A percentile compares a stretch with the other conserved stretches of the same genome.
Evolutionary conservation across 1,139 yeast species (phyloP).

Genomic region (Hansenula lynferdii): DNA sequence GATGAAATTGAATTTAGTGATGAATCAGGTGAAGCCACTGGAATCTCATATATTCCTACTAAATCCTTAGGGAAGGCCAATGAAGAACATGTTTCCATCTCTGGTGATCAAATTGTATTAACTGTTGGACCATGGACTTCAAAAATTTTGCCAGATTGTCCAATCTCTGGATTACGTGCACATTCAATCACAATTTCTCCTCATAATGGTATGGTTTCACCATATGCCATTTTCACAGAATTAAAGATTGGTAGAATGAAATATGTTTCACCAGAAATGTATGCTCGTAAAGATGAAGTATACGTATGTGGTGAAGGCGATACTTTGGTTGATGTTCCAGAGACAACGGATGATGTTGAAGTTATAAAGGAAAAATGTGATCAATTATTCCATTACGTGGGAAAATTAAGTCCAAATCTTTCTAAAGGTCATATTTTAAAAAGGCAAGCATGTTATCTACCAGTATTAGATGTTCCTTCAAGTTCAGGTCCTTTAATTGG

Average conservation of each 20-base stretch:
- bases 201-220: conserved; percentile 67
- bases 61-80: conserved; percentile 36
- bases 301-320: conserved; percentile 98
- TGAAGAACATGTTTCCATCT: conserved; percentile 34
- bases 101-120: conserved; percentile 74
- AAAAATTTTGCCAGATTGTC: conserved; percentile 83
- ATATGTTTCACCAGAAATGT: conserved; percentile 86
- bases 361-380: conserved; percentile 87
- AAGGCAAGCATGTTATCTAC: conserved; percentile 93
- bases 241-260: conserved; percentile 59
- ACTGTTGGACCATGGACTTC: conserved; percentile 98
- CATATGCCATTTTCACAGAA: conserved; percentile 94
- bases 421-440: conserved; percentile 72
- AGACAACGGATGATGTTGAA: conserved; percentile 89
- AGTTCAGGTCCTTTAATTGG: conserved; percentile 94
- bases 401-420: conserved; percentile 68
- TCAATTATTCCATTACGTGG: conserved; percentile 76
- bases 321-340: conserved; percentile 85
- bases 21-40: conserved; percentile 63
- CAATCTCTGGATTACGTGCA: conserved; percentile 87
- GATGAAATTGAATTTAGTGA: conserved; percentile 57
- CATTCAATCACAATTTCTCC: conserved; percentile 94
- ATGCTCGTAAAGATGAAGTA: conserved; percentile 93
- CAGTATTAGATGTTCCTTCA: conserved; percentile 89
- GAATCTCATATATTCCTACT: conserved; percentile 60